Evolutionary conservation across 2,329 filamentous ascomycete species (phyloP).

Genomic region (Neofusicoccum kwambonambiense): DNA sequence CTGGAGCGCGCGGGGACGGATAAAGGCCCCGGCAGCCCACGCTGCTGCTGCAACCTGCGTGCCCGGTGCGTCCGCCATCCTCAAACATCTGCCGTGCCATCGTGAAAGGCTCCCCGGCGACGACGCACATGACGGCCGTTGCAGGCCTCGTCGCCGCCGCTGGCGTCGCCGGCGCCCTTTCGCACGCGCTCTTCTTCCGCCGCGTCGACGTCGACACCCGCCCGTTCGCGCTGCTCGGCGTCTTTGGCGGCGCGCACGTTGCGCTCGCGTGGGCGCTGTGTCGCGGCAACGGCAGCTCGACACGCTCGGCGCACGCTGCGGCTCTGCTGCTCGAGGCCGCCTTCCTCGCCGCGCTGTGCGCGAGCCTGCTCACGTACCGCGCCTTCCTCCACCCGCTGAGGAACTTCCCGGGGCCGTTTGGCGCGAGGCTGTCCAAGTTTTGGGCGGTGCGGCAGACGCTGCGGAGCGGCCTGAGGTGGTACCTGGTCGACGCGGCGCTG

Average conservation of each 20-base stretch:
- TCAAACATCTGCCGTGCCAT: too few species aligned
- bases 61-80: too few species aligned
- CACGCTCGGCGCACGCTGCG: too few species aligned
- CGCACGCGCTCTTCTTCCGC: too few species aligned
- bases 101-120: too few species aligned
- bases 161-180: too few species aligned
- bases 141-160: too few species aligned
- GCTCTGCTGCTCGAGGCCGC: not conserved
- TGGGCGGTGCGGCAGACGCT: not conserved
- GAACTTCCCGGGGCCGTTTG: constrained; percentile 36
- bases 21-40: too few species aligned
- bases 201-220: not conserved
- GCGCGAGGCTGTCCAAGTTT: constrained; percentile 27
- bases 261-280: not conserved
- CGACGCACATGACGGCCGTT: too few species aligned
- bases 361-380: constrained; percentile 21
- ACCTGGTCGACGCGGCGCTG: not conserved
- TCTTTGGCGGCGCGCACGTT: not conserved
- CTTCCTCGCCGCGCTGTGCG: not conserved
- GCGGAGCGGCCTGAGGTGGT: not conserved
- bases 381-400: constrained; percentile 34
- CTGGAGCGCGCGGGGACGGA: too few species aligned
- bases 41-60: too few species aligned
- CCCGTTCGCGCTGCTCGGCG: not conserved
- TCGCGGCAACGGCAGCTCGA: not conserved